Evolutionary conservation across 306 rosid genomes (phyloP), one percentile per base, ranked within the genome.

Genomic region (Acacia acuminata): DNA sequence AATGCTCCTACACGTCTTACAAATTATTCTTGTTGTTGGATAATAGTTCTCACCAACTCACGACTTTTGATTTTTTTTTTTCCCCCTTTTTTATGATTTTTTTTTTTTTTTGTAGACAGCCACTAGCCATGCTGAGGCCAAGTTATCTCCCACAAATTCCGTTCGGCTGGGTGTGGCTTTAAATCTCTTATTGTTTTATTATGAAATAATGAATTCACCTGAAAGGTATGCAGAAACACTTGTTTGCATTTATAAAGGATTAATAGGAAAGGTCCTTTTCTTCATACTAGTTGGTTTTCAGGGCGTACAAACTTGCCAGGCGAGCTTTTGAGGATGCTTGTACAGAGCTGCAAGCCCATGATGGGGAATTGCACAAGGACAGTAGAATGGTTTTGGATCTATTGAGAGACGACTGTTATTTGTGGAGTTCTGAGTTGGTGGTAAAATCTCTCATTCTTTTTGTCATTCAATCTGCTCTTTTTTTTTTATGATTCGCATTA

Each of bases 321-420:
- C 32, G 32, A 79, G 94, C 94, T 55, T 93, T 91, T 84, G 94
- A 90, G 82, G 97, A 91, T 77, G 96, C 93, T 77, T 90, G 88
- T 71, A 79, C 91, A 3, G 97, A 91, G 87, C 88, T 93, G 79
- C 93, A 90, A 78, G 43, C 85, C 73, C 89, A 86, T 72, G 90
- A 81, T 68, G 97, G 90, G 76, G 96, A 91, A 4, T 91, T 92
- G 20, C 89, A 93, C 93, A 93, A 90, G 84, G 94, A 93, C 68
- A 90, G 97, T 87, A 93, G 96, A 86, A 84, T 91, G 80, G 90
- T 91, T 71, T 88, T 93, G 96, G 94, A 91, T 87, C 90, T 91
- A 64, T 89, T 93, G 73, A 84, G 94, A 81, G 96, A 93, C 88
- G 90, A 93, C 89, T 92, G 89, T 77, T 85, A 89, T 66, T 86